Evolutionary conservation across 805 yeast genomes (phyloP), one percentile per base, ranked within the genome.

Genomic region (Candida bentonensis): DNA sequence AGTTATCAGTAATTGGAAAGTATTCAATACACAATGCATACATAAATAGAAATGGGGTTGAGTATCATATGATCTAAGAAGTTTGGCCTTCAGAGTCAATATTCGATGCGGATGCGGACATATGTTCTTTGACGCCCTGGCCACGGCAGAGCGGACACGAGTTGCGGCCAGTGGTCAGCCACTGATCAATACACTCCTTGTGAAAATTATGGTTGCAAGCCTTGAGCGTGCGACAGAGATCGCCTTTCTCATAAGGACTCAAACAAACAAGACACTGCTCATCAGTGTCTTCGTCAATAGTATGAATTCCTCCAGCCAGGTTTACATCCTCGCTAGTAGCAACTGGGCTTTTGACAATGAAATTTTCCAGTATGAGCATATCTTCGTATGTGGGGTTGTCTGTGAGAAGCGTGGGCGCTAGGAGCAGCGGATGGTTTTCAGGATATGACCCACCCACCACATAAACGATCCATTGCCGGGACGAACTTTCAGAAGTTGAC

Each of bases 371-470:
- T 1, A 69, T 62, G 34, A 70, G 49, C 53, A 72, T 49, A 48
- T 74, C 78, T 44, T 72, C 76, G 52, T 69, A 68, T 0, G 72
- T 63, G n/a, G 76, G 77, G 42, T 65, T 61, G 42, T 72, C 74
- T 2, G 71, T 64, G 53, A 69, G 58, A 40, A 73, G 50, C 2
- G 73, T 60, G 3, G 74, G 73, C 1, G 75, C 72, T 1, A 66
- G 55, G 27, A 73, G 59, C 5, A 73, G 53, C 3, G 77, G 78
- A 52, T 73, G 77, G 45, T 67, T 59, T 36, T 58, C 59, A 2
- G 72, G 66, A 50, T 73, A 76, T 13, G 70, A 59, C 34, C 78
- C 78, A 0, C 81, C 81, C 61, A 75, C 67, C 4, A 76, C 79
- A 42, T 74, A 73, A 21, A 77, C 73, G n/a, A 76, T 68, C 82